Conservation (phyloP, 768 basidiomycete species). For the Lactifluus hygrophoroides region DNA sequence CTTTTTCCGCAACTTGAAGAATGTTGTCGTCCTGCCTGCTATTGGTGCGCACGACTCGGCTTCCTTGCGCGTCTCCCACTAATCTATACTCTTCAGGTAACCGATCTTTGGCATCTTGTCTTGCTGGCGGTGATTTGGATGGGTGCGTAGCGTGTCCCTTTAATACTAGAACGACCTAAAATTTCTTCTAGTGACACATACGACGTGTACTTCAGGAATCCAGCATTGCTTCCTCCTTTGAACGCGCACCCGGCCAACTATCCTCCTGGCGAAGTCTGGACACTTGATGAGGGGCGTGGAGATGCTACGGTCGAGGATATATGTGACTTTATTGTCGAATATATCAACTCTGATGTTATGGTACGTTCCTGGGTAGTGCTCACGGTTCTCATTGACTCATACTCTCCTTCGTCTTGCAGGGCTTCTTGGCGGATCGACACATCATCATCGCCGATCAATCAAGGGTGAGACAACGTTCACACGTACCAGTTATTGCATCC, state of each 20-base stretch:
- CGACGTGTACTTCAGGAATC: slow-evolving; percentile 46
- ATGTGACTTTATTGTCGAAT: slow-evolving; percentile 74
- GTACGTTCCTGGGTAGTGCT: slow-evolving; percentile 31
- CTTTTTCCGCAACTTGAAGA: slow-evolving; percentile 20
- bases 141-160: slow-evolving; percentile 35
- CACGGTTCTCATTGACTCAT: neutral
- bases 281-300: slow-evolving; percentile 22
- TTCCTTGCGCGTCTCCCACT: neutral
- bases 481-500: neutral
- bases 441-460: slow-evolving; percentile 73
- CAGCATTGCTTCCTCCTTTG: slow-evolving; percentile 44
- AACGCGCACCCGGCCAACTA: slow-evolving; percentile 48
- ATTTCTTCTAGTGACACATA: slow-evolving; percentile 48
- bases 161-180: neutral
- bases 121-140: slow-evolving; percentile 71
- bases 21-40: slow-evolving; percentile 24
- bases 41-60: neutral
- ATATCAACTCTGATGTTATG: slow-evolving; percentile 73
- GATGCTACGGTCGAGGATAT: slow-evolving; percentile 60
- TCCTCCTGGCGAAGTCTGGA: slow-evolving; percentile 25
- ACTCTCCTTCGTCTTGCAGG: slow-evolving; percentile 33
- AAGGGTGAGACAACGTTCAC: slow-evolving; percentile 32
- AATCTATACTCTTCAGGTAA: slow-evolving; percentile 31
- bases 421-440: slow-evolving; percentile 58
- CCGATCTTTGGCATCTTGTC: slow-evolving; percentile 57